phyloP scores from a whole-genome alignment of 768 basidiomycete species.

The Pleurotus eryngii region DNA sequence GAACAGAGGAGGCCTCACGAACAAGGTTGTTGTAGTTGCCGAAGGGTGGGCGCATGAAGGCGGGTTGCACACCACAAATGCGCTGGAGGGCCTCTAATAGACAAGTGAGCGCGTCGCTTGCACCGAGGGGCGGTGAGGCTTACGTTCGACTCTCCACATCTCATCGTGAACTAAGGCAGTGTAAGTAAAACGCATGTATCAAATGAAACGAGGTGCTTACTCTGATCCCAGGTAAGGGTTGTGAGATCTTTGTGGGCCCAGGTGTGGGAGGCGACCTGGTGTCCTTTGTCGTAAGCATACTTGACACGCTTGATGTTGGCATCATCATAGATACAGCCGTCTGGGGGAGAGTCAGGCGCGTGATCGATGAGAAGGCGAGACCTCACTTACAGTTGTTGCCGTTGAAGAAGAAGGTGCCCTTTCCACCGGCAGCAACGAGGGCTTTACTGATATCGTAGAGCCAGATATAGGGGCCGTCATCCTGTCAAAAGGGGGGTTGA shows the following conservation, averaged over 20 bases:
- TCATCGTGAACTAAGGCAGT: conserved; percentile 35
- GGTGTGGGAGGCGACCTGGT: conserved; percentile 43
- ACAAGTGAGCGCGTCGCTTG: neutral
- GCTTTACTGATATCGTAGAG: conserved; percentile 30
- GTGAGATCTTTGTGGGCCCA: conserved; percentile 41
- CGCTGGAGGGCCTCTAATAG: conserved; percentile 27
- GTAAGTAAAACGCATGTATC: too few relatives aligned
- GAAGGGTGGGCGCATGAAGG: conserved; percentile 40
- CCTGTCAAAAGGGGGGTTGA: conserved; percentile 18
- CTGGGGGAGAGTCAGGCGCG: conserved; percentile 12
- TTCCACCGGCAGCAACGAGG: conserved; percentile 19
- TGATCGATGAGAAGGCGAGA: neutral
- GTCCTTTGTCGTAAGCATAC: conserved; percentile 37
- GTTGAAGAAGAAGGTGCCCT: conserved; percentile 28
- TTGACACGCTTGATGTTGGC: conserved; percentile 23
- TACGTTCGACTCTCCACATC: conserved; percentile 44
- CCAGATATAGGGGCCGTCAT: conserved; percentile 40
- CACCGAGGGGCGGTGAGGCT: conserved; percentile 7
- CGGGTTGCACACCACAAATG: conserved; percentile 33
- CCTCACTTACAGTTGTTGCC: conserved; percentile 14
- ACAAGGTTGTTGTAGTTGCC: conserved; percentile 39
- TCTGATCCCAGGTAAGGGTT: conserved; percentile 26
- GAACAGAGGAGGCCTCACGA: conserved; percentile 28
- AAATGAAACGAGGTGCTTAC: too few relatives aligned
- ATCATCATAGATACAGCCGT: conserved; percentile 35